A percentile compares a stretch with the other conserved stretches of the same genome.
Evolutionary conservation across 768 basidiomycete species (phyloP).

Genomic region (Lactarius indigo): DNA sequence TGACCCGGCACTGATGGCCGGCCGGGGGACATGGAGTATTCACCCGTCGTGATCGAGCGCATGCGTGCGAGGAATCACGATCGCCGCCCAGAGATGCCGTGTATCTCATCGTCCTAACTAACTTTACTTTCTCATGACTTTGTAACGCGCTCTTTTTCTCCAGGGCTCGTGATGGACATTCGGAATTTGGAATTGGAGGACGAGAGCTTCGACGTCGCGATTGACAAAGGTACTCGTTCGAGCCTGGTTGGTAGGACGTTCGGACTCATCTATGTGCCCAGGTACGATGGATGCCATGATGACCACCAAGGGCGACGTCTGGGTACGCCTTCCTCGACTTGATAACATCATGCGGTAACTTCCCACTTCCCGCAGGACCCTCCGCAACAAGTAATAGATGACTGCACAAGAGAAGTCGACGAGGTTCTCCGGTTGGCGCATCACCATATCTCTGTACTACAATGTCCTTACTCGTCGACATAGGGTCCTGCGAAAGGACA

Average conservation of each 20-base stretch:
- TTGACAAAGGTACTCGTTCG: constrained; percentile 64
- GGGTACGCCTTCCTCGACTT: constrained; percentile 42
- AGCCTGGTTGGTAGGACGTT: background rate
- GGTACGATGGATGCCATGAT: constrained; percentile 91
- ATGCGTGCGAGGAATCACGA: constrained; percentile 57
- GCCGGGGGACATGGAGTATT: constrained; percentile 51
- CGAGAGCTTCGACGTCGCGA: constrained; percentile 68
- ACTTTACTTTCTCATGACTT: background rate
- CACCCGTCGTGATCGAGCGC: constrained; percentile 65
- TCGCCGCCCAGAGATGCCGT: constrained; percentile 69
- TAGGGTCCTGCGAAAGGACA: constrained; percentile 61
- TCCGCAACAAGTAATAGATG: constrained; percentile 60
- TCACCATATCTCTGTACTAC: background rate
- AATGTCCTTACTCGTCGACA: background rate
- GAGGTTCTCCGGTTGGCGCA: constrained; percentile 66
- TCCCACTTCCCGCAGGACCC: constrained; percentile 53
- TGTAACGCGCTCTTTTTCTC: constrained; percentile 3
- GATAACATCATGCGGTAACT: background rate
- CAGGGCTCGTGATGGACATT: constrained; percentile 89
- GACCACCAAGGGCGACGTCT: constrained; percentile 76
- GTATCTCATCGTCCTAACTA: constrained; percentile 37
- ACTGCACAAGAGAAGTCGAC: constrained; percentile 73
- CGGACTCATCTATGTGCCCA: constrained; percentile 24
- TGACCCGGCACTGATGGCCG: background rate
- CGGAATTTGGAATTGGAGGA: constrained; percentile 59